Evolutionary conservation across 257 asterid species (phyloP).

Genomic region (Ophiorrhiza pumila): DNA sequence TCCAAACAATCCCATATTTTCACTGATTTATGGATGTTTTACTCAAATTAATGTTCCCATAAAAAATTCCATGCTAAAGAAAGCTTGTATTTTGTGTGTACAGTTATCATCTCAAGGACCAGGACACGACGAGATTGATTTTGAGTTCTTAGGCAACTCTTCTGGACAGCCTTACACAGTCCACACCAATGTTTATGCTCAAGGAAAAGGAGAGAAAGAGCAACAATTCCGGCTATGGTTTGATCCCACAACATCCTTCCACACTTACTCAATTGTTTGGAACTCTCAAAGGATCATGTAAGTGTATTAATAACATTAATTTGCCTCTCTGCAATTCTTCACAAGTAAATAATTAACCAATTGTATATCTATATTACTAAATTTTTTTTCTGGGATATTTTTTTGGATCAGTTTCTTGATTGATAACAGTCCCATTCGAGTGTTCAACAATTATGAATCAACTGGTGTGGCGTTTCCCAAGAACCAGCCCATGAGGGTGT

Average conservation of each 20-base stretch:
- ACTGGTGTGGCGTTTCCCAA: constrained; percentile 41
- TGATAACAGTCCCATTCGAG: constrained; percentile 49
- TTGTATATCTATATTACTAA: neutral
- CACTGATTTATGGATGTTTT: no score
- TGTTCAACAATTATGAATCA: constrained; percentile 37
- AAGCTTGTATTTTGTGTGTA: neutral
- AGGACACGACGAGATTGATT: constrained; percentile 38
- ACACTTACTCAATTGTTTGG: constrained; percentile 42
- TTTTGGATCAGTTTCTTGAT: constrained; percentile 47
- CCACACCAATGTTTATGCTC: constrained; percentile 40
- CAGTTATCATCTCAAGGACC: constrained; percentile 35
- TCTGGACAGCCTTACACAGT: constrained; percentile 40
- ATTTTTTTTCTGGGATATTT: neutral
- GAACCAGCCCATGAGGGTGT: constrained; percentile 42
- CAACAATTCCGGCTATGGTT: constrained; percentile 41
- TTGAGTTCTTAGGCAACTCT: constrained; percentile 34
- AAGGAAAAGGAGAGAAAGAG: constrained; percentile 34
- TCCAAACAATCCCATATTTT: neutral
- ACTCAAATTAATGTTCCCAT: no score
- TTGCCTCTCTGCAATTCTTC: neutral
- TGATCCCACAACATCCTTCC: constrained; percentile 35
- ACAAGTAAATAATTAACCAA: no score
- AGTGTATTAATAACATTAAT: no score
- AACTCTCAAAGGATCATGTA: constrained; percentile 35
- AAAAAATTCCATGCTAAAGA: neutral